These are phyloP conservation scores for Yarrowia deformans DNA, from an alignment of 805 yeast genomes.

Conservation along the genomic window DNA sequence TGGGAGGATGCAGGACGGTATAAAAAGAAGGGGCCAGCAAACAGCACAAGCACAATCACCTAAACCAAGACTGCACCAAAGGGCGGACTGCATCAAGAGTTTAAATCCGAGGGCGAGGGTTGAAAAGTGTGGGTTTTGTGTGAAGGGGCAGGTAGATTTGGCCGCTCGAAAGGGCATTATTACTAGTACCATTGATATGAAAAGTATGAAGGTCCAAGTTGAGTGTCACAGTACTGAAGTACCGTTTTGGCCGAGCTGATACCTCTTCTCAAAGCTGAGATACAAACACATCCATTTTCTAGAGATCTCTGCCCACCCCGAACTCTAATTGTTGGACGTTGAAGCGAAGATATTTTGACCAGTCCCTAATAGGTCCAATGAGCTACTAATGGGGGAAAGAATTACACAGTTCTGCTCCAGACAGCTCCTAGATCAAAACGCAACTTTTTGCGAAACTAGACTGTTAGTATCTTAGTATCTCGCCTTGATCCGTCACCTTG, in stretches of 20 bases:
- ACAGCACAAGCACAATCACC: constrained; percentile 29
- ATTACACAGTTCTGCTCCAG: neutral
- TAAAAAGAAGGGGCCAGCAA: constrained; percentile 35
- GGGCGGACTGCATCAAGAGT: constrained; percentile 35
- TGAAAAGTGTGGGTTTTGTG: constrained; percentile 23
- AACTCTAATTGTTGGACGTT: constrained; percentile 10
- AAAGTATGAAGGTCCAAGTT: neutral
- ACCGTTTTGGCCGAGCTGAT: neutral
- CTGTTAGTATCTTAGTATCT: neutral
- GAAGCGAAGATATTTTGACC: constrained; percentile 12
- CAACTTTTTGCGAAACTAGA: neutral
- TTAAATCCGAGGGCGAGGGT: constrained; percentile 33
- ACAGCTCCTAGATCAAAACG: neutral
- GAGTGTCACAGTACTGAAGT: no score
- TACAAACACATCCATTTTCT: neutral
- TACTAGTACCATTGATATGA: neutral
- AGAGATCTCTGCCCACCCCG: constrained; percentile 33
- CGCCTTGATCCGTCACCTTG: constrained; percentile 30
- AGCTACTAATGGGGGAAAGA: neutral
- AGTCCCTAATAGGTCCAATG: neutral
- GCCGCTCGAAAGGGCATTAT: neutral
- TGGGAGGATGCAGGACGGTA: constrained; percentile 37
- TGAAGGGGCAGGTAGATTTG: constrained; percentile 22
- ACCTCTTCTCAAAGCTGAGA: neutral
- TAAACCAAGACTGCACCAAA: constrained; percentile 36